Evolutionary conservation across 495 filamentous ascomycete species (phyloP), one percentile per base, ranked within the genome.

Genomic region (Daldinia decipiens): DNA sequence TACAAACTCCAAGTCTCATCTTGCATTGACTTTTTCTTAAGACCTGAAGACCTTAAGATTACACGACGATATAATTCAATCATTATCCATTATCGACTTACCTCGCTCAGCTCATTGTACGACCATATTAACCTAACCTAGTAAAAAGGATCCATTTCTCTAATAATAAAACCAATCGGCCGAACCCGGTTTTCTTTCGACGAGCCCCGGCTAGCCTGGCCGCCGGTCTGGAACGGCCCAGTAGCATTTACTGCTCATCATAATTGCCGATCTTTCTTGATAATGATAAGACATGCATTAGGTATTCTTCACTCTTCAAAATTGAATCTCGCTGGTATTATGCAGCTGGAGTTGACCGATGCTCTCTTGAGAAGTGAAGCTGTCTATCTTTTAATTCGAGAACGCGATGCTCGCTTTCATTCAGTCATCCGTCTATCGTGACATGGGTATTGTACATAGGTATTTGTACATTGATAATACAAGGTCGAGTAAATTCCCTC

Each of bases 191-290:
- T 36, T 51, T 19, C 52, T 58, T 60, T 5, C 7, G 51, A 66
- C 45, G 54, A 47, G 13, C 19, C 50, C 53, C 52, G 50, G 3
- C 52, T 66, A 71, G 63, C 58, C 59, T 63, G 39, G 59, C 53
- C 47, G 45, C 59, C n/a, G 64, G 69, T 67, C 69, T 72, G 69
- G 69, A 72, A 72, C 53, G 69, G 47, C 39, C 69, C 50, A 72
- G 54, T 59, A 51, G 17, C 31, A 56, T 34, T 56, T 29, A 5
- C 52, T 31, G 31, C 27, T 31, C 31, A 32, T 34, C 43, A 19
- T 31, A 55, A 56, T 11, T 54, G 53, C 39, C 67, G 17, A 64
- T 50, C 65, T 50, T 61, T 56, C 11, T 47, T 56, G 26, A 58
- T 27, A 38, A 58, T 36, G 12, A 36, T 36, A 36, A 26, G n/a